Evolutionary conservation across 2,329 filamentous ascomycete species (phyloP), one percentile per base, ranked within the genome.

Genomic region (Hymenoscyphus infarciens): DNA sequence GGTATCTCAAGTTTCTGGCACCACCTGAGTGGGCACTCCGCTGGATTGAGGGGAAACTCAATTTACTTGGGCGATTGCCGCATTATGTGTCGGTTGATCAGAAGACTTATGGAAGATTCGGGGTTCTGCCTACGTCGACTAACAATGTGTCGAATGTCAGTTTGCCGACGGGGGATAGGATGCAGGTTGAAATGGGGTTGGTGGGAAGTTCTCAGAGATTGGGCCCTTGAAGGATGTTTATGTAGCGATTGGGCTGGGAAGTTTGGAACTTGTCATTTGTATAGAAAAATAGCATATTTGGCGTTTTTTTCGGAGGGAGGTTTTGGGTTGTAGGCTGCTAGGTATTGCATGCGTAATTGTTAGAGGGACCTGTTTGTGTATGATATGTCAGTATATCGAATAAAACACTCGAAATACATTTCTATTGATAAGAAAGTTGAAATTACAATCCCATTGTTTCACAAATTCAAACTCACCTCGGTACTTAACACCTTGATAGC

Each of bases 31-130:
- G 89, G 83, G 84, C 89, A 31, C 80, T 98, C 61, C 84, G 92
- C 67, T 98, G 90, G 87, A 83, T 97, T 61, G 95, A 99, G 77
- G 86, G 85, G 19, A 96, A 94, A 74, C 79, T 98, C 64, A 95
- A 96, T 72, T 81, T 98, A 10, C 81, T 97, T 25, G 90, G 87
- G 22, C 83, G 92, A 63, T 78, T 98, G 29, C 94, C 94, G 54
- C 91, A 96, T 77, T 98, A 97, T 72, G 89, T 98, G 56, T 96
- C 91, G 62, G 88, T 97, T 16, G 94, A 98, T 73, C 93, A 97
- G 77, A 97, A 97, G 82, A 97, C 91, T 5, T 97, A 94, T 72
- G 94, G 94, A 7, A 84, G 94, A 60, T 97, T 96, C 71, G 94
- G 94, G 1, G 90, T 97, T 15, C 79, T 98, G 62, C 94, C 93